Base-by-base conservation (phyloP, 225 moss, liverwort and hornwort genomes). In the Bryoerythrophyllum caledonicum region DNA sequence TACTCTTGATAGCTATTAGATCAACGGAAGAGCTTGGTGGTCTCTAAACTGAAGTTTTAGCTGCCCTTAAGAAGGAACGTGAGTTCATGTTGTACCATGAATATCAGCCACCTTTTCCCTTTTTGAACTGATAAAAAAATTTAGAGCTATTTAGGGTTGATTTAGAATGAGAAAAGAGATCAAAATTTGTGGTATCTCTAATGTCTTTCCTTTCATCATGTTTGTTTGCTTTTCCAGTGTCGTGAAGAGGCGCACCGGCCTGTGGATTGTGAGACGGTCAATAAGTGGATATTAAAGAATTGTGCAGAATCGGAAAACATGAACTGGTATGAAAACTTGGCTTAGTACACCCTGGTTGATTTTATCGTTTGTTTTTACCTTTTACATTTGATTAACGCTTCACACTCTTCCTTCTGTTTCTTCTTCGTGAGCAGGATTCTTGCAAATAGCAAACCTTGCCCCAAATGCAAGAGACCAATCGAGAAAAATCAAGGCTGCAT, bases 401-500 rank as follows among this genome's bases (percentile, higher is more conserved):
- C 32, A 35, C 9, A 34, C 24, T 2, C 27, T 56, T 76, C 23
- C 62, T 63, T 48, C 26, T 77, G 60, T 43, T 55, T 62, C 20
- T 74, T 77, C 25, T 73, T 13, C 16, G 62, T 75, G 80, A 77
- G 27, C 80, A 88, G 88, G 88, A 96, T 96, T 77, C 80, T 96
- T 58, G 95, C 93, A 26, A 96, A 96, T 85, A 93, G 93, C 65
- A 93, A 96, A 77, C 95, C 93, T 25, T 96, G 95, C 63, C 95
- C 95, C 4, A 96, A 96, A 81, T 96, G 95, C 70, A 96, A 96
- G 82, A 90, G 95, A 43, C 95, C 95, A 59, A 96, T 93, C 62
- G 95, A 96, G 83, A 96, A 96, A 78, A 96, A 96, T 38, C 95
- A 96, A 82, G 95, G 95, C 70, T 96, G 95, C 85, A 96, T 96